Evolutionary conservation across 768 basidiomycete genomes (phyloP).

Genomic region (Lactifluus subvellereus): DNA sequence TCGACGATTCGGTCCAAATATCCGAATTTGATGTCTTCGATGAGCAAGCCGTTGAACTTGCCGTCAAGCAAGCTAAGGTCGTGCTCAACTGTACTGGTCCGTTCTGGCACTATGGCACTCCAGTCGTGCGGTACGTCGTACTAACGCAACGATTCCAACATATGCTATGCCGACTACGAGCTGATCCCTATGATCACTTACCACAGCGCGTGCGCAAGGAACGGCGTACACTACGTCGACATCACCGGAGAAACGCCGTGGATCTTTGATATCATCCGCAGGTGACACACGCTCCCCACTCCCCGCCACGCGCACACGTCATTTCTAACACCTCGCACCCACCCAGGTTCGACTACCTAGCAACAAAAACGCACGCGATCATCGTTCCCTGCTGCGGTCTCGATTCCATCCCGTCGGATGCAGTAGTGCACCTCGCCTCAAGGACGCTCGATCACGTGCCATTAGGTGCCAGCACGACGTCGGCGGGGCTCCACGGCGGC

Average conservation of each 20-base stretch:
- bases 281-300: constrained; percentile 37
- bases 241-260: constrained; percentile 69
- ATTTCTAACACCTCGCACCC: neutral
- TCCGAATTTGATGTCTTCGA: constrained; percentile 59
- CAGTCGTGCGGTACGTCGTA: constrained; percentile 54
- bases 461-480: constrained; percentile 54
- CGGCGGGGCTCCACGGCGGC: constrained; percentile 42
- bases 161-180: neutral
- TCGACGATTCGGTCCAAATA: constrained; percentile 31
- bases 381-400: constrained; percentile 77
- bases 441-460: constrained; percentile 51
- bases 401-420: constrained; percentile 74
- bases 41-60: constrained; percentile 45
- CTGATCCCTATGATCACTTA: neutral
- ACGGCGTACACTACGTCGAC: constrained; percentile 83
- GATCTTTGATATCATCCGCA: constrained; percentile 54
- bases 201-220: constrained; percentile 59
- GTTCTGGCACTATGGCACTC: constrained; percentile 64
- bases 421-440: constrained; percentile 60
- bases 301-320: neutral
- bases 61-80: constrained; percentile 53
- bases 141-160: neutral
- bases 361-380: constrained; percentile 62
- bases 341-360: constrained; percentile 62
- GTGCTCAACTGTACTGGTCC: constrained; percentile 78